Evolutionary conservation across 2,329 filamentous ascomycete species (phyloP), one percentile per base, ranked within the genome.

Genomic region (Bipolaris sorokiniana): DNA sequence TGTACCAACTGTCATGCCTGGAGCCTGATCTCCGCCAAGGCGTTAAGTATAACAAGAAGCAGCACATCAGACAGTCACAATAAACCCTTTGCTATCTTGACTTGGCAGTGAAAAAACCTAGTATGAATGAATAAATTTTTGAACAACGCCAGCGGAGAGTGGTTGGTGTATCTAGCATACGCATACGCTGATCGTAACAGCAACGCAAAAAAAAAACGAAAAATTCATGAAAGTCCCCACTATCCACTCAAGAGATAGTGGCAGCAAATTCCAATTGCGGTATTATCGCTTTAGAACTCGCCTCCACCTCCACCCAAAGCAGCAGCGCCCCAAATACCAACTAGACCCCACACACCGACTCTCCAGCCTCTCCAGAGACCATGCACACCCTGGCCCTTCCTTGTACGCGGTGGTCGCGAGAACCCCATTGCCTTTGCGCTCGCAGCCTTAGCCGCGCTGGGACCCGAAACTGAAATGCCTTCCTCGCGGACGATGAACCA

Each of bases 401-500:
- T 74, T 48, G 79, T 80, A 50, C 81, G 79, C 45, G 73, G 62
- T 45, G 75, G 76, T 54, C 59, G 66, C 59, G 62, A 68, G 42
- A 69, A 78, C 54, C 66, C 75, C 68, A 56, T 56, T 5, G 61
- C 53, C 44, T 66, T 65, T 26, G 62, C 61, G 51, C 65, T 78
- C 38, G 69, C 64, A 1, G 63, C 62, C 22, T 68, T 67, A 5
- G 59, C 54, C 1, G 68, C 49, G 18, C 56, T 63, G 2, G 71
- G 64, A 0, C 70, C 56, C 15, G 76, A 58, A 47, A 76, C 66
- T 48, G 79, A 67, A 80, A 58, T 79, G 7, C 95, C 95, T 75
- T 99, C 95, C 68, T 96, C 90, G 34, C 88, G 84, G 1, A 90
- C 84, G 59, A 99, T 95, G 58, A 86, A 86, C 82, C 92, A 94